Evolutionary conservation across 257 asterid genomes (phyloP), one percentile per base, ranked within the genome.

Genomic region (Nicotiana benthamiana): DNA sequence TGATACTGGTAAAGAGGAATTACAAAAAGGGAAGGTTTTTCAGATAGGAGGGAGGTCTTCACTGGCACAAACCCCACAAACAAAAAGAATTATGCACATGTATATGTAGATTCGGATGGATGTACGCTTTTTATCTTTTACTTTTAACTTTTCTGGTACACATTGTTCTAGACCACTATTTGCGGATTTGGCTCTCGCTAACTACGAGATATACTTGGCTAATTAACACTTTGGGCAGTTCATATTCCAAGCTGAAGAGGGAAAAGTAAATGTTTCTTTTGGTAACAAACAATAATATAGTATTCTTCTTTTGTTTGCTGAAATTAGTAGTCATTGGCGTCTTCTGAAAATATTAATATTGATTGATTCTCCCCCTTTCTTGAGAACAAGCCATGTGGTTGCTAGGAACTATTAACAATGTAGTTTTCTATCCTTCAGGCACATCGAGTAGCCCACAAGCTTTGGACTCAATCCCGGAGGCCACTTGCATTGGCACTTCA

Each of bases 401-500:
- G 36, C 0, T 32, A 32, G 36, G 36, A 32, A 32, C 36, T 32
- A 32, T 32, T 32, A 32, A 32, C 36, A 32, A 4, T 11, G 60
- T 74, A 30, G 36, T 26, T 53, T 4, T 20, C 0, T 27, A 22
- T 32, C 8, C 48, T 32, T 52, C 79, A 87, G 88, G 86, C 90
- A 1, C 90, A 85, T 54, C 75, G 90, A 64, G 82, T 87, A 11
- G 86, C 90, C 30, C 90, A 87, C 85, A 83, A 85, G 68, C 86
- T 87, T 26, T 85, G 90, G 90, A 72, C 60, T 53, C 84, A 85
- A 80, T 80, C 87, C 16, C 83, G 89, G 43, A 87, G 83, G 53
- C 79, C 87, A 13, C 83, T 87, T 8, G 90, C 89, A 1, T 79
- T 86, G 5, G 89, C 90, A 48, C 85, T 87, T 64, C 88, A 87